phyloP scores from a whole-genome alignment of 352 stramenopile genomes.

The Phytophthora crassamura region DNA sequence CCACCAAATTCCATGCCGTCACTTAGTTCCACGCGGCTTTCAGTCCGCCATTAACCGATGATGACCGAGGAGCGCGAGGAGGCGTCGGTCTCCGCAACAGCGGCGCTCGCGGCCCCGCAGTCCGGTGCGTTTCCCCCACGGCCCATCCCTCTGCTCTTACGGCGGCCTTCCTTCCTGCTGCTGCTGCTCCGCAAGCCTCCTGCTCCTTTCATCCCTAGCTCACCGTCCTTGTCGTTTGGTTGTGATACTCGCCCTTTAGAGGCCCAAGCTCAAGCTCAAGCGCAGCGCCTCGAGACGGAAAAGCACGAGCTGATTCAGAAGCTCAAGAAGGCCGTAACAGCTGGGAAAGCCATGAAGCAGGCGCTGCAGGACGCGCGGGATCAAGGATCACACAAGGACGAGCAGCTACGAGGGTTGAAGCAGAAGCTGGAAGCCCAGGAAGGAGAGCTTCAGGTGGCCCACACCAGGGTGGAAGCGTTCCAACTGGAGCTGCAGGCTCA shows the following conservation, averaged over 20 bases:
- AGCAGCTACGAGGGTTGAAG: constrained; percentile 57
- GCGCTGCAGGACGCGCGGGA: constrained; percentile 65
- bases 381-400: constrained; percentile 54
- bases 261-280: constrained; percentile 19
- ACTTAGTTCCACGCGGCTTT: constrained; percentile 30
- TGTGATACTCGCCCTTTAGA: constrained; percentile 12
- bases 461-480: constrained; percentile 62
- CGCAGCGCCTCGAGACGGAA: constrained; percentile 64
- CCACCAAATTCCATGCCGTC: background rate
- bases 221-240: constrained; percentile 27
- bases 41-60: constrained; percentile 21
- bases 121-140: constrained; percentile 22
- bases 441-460: constrained; percentile 50
- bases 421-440: constrained; percentile 59
- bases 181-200: constrained; percentile 22
- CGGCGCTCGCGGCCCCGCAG: constrained; percentile 13
- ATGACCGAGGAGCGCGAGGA: constrained; percentile 36
- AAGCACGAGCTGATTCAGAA: constrained; percentile 83
- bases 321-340: constrained; percentile 75
- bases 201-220: constrained; percentile 11
- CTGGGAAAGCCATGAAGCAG: constrained; percentile 74
- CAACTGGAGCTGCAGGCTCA: constrained; percentile 54
- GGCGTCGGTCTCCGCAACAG: background rate
- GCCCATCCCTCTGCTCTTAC: background rate
- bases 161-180: constrained; percentile 10